Conservation (phyloP, 257 asterid species). For the Salvia splendens region DNA sequence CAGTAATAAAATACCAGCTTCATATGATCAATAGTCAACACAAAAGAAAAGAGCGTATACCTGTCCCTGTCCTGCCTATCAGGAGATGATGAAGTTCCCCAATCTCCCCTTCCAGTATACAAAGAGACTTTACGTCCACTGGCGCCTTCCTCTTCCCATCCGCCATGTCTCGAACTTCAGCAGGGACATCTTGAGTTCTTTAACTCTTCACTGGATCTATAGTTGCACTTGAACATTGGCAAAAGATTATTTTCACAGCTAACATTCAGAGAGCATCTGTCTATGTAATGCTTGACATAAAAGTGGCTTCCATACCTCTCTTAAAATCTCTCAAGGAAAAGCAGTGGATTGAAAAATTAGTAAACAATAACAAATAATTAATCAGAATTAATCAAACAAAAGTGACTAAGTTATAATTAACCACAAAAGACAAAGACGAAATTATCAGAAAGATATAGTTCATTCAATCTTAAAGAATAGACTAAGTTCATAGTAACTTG, state of each 20-base stretch:
- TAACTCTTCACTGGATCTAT: conserved; percentile 44
- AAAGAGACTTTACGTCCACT: conserved; percentile 59
- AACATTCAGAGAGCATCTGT: conserved; percentile 31
- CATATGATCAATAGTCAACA: not conserved
- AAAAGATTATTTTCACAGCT: conserved; percentile 18
- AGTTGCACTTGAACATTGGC: conserved; percentile 38
- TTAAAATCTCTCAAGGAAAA: conserved; percentile 75
- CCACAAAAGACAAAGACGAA: not conserved
- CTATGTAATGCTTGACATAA: not conserved
- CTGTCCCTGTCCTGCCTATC: conserved; percentile 62
- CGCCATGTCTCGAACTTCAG: conserved; percentile 75
- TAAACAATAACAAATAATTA: conserved; percentile 1
- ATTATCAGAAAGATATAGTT: no score
- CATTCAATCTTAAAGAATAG: not conserved
- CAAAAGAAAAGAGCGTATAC: conserved; percentile 13
- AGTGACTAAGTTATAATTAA: no score
- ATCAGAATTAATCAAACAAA: conserved; percentile 11
- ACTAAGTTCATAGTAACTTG: conserved; percentile 2
- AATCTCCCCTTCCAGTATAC: conserved; percentile 53
- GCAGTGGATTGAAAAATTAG: conserved; percentile 47
- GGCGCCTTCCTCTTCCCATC: conserved; percentile 68
- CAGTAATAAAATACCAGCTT: not conserved
- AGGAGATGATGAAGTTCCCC: conserved; percentile 38
- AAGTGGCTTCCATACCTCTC: conserved; percentile 64
- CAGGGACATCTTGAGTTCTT: conserved; percentile 57